Evolutionary conservation across 192 early-diverging fungal species (phyloP), one percentile per base, ranked within the genome.

Genomic region (Backusella macrospora): DNA sequence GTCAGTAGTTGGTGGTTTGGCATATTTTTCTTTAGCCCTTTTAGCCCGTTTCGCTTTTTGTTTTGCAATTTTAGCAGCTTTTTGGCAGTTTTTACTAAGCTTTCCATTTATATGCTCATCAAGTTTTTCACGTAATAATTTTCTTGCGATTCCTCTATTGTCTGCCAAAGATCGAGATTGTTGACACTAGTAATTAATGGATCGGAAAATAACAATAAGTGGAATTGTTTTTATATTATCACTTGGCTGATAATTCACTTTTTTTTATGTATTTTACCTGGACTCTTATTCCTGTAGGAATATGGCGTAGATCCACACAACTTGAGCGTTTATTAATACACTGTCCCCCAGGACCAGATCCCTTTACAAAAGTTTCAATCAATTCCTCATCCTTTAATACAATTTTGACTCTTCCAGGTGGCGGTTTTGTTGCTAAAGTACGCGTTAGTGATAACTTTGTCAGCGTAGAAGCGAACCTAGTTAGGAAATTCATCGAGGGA

Each of bases 321-420:
- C 83, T 91, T 63, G 86, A 89, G 6, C 90, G 89, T 69, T 92
- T 94, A 81, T 94, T 94, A 47, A 94, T 86, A 73, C 91, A 92
- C 73, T 94, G 93, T 0, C 93, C 93, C 40, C 93, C 93, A 64
- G 90, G 90, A 21, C 93, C 93, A 59, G 90, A 89, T 6, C 93
- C 93, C 15, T 90, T 90, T 46, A 93, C 86, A 76, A 92, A 91
- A 10, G 85, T 88, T 70, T 94, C 92, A 39, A 88, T 84, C n/a
- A 94, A 82, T 45, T 94, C 91, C 2, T 86, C 79, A 18, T 91
- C 90, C 48, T 86, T 76, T 7, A 93, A 78, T 16, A 87, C 73
- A 47, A 93, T 85, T 62, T 83, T 83, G 49, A 81, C 76, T 55
- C 81, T 75, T 9, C 45, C 66, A 16, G 66, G 37, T 34, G 71